Base-by-base conservation (phyloP, 805 yeast species). In the Starmerella stigmatis region DNA sequence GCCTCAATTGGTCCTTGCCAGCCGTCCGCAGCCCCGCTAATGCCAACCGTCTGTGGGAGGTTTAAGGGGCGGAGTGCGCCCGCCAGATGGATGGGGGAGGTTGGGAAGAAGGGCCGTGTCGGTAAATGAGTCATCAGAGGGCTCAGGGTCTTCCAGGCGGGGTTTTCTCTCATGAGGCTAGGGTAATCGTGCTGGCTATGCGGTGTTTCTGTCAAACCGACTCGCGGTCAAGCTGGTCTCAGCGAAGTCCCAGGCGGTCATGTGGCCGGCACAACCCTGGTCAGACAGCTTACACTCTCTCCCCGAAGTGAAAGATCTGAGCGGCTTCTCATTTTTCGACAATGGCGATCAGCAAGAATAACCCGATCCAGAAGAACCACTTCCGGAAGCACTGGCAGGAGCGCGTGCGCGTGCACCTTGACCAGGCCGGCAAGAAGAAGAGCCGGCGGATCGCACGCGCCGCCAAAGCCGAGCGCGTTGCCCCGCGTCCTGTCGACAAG, bases 321-420 rank as follows among this genome's bases (percentile, higher is more conserved):
- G 34, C 43, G 41, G 49, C 36, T 41, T 33, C 47, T 36, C 41
- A 48, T 48, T 50, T 45, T 48, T 42, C 48, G 45, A 43, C 41
- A 38, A 55, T 72, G 88, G 98, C 97, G 74, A 86, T 92, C 80
- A 74, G 92, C 65, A 89, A 92, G 88, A 89, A 89, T 78, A 80
- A 86, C 78, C 95, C 97, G 79, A 77, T 89, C 77, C 83, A 85
- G 80, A 86, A 85, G 82, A 89, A 89, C 82, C 98, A 92, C 79
- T 89, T 89, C 94, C 83, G 96, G 80, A 89, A 89, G 85, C 89
- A 89, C 94, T 92, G 98, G 98, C 97, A 92, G 78, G 94, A 86
- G 75, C 85, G 97, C 70, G 99, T 92, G 79, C 85, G 78, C 72
- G 96, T 86, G 66, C 98, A 94, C 86, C 83, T 92, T 70, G 96